These are phyloP conservation scores for Gyromitra esculenta DNA, from an alignment of 2,329 filamentous ascomycete genomes.

Conservation along the genomic window DNA sequence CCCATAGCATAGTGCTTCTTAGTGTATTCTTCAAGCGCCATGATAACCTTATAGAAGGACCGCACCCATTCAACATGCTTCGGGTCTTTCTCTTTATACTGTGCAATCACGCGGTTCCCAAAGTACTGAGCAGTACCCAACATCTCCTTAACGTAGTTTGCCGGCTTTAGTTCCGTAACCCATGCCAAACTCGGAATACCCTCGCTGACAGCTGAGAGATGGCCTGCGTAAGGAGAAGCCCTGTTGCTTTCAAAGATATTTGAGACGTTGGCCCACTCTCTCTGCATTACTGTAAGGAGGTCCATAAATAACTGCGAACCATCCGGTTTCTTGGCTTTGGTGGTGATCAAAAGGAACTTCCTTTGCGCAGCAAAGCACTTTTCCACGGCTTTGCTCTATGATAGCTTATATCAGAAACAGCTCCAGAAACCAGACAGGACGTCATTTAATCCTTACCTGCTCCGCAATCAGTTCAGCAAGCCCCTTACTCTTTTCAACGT, in stretches of 20 bases:
- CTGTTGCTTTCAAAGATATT: slow-evolving; percentile 85
- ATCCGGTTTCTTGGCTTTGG: slow-evolving; percentile 91
- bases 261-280: slow-evolving; percentile 79
- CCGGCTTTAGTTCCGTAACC: slow-evolving; percentile 85
- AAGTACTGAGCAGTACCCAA: slow-evolving; percentile 89
- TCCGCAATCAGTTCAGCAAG: slow-evolving; percentile 81
- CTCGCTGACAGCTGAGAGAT: slow-evolving; percentile 87
- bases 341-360: slow-evolving; percentile 85
- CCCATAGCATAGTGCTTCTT: slow-evolving; percentile 83
- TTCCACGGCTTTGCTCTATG: slow-evolving; percentile 57
- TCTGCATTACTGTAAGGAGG: slow-evolving; percentile 86
- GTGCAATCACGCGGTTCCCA: slow-evolving; percentile 91
- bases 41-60: slow-evolving; percentile 90
- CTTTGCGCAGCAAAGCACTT: slow-evolving; percentile 81
- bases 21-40: slow-evolving; percentile 81
- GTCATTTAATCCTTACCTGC: slow-evolving; percentile 68
- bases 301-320: slow-evolving; percentile 75
- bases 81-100: slow-evolving; percentile 85
- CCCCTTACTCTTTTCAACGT: slow-evolving; percentile 78
- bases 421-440: slow-evolving; percentile 64
- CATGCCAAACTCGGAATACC: slow-evolving; percentile 89
- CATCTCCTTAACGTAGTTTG: slow-evolving; percentile 84
- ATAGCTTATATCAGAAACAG: slow-evolving; percentile 63
- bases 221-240: slow-evolving; percentile 77
- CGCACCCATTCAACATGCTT: slow-evolving; percentile 89